Conservation (phyloP, 371 early-diverging fungal species). For the Haplosporangium sp. region DNA sequence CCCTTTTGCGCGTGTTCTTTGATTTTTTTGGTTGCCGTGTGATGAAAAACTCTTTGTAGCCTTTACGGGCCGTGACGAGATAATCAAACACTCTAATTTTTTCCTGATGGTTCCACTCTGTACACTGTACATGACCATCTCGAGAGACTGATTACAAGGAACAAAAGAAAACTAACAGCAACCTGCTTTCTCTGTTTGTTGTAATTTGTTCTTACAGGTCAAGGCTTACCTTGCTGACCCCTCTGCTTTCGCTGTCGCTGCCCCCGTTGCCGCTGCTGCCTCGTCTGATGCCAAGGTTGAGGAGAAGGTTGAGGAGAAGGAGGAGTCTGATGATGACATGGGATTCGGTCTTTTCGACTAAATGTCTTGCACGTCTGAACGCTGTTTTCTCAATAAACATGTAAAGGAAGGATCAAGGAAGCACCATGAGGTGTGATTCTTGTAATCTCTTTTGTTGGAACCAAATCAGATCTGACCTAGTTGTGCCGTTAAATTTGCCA, state of each 20-base stretch:
- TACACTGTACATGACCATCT: not conserved
- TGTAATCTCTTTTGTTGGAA: slow-evolving; percentile 49
- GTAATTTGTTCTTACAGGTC: slow-evolving; percentile 61
- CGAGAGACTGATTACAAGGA: not conserved
- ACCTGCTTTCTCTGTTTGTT: not conserved
- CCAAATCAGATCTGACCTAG: not conserved
- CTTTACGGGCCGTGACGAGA: slow-evolving; percentile 59
- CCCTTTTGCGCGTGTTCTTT: slow-evolving; percentile 5
- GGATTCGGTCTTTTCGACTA: slow-evolving; percentile 91
- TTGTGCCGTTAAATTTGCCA: too few species aligned
- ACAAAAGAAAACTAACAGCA: not conserved
- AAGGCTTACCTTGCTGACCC: slow-evolving; percentile 93
- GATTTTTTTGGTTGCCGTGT: slow-evolving; percentile 56
- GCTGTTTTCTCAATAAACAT: slow-evolving; percentile 31
- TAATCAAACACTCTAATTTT: slow-evolving; percentile 81
- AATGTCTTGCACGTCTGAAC: slow-evolving; percentile 35
- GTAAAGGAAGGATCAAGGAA: slow-evolving; percentile 31
- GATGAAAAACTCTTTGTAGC: slow-evolving; percentile 57
- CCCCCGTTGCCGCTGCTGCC: slow-evolving; percentile 66
- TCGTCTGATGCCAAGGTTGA: slow-evolving; percentile 61
- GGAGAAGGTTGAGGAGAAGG: slow-evolving; percentile 67
- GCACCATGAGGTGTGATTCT: slow-evolving; percentile 44
- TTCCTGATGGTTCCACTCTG: slow-evolving; percentile 66
- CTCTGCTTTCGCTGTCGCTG: slow-evolving; percentile 81
- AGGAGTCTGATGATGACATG: slow-evolving; percentile 84